A percentile compares a stretch with the other conserved stretches of the same genome.
phyloP scores from a whole-genome alignment of 1,139 yeast genomes.

The Zygoascus sp. region DNA sequence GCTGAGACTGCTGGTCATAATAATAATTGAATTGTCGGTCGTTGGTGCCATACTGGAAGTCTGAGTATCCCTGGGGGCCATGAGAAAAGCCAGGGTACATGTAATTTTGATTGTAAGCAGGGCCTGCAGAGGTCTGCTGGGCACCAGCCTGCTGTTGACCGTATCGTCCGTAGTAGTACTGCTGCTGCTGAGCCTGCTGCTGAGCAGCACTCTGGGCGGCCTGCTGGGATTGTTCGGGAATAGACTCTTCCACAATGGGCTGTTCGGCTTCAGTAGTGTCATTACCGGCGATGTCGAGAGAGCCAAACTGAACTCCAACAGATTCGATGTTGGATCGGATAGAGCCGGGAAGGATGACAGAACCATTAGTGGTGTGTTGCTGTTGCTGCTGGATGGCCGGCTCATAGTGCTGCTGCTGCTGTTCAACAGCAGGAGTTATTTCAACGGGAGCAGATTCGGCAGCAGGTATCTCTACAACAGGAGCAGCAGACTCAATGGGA shows the following conservation, averaged over 20 bases:
- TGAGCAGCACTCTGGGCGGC: slow-evolving; percentile 15
- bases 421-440: slow-evolving; percentile 15
- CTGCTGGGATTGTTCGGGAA: slow-evolving; percentile 10
- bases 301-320: slow-evolving; percentile 69
- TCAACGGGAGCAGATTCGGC: slow-evolving; percentile 18
- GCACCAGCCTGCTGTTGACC: slow-evolving; percentile 25
- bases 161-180: slow-evolving; percentile 8
- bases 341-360: slow-evolving; percentile 62
- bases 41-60: slow-evolving; percentile 15
- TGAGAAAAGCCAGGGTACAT: slow-evolving; percentile 22
- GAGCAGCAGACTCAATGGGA: slow-evolving; percentile 28
- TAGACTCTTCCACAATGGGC: slow-evolving; percentile 10
- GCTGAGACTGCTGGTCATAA: slow-evolving; percentile 20
- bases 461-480: slow-evolving; percentile 19
- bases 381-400: slow-evolving; percentile 5
- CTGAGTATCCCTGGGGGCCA: slow-evolving; percentile 18
- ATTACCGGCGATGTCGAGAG: slow-evolving; percentile 44
- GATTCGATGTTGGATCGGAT: slow-evolving; percentile 45
- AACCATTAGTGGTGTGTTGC: slow-evolving; percentile 29
- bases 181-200: slow-evolving; percentile 20
- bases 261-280: slow-evolving; percentile 25
- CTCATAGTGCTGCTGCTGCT: slow-evolving; percentile 9
- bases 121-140: slow-evolving; percentile 3
- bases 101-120: slow-evolving; percentile 19
- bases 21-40: slow-evolving; percentile 17